These are phyloP conservation scores for Phaeomoniella chlamydospora DNA, from an alignment of 2,329 filamentous ascomycete genomes.

Conservation along the genomic window DNA sequence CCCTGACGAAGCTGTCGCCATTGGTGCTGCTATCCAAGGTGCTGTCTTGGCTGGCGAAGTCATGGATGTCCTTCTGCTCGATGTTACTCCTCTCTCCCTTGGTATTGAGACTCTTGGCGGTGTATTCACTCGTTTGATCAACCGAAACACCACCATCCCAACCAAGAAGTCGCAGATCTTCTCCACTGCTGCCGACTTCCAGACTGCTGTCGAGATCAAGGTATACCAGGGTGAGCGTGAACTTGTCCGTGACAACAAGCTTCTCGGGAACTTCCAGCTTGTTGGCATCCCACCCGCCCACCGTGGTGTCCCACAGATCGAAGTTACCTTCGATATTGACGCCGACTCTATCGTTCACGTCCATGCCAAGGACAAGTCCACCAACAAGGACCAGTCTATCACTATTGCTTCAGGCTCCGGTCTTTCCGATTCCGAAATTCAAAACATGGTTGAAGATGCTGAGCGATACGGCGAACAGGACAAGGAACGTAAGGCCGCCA, in stretches of 20 bases:
- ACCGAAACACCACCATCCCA: conserved; percentile 97
- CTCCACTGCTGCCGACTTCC: conserved; percentile 95
- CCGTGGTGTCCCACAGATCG: conserved; percentile 89
- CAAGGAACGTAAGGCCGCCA: conserved; percentile 91
- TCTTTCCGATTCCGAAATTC: conserved; percentile 86
- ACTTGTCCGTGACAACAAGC: conserved; percentile 96
- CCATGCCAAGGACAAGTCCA: conserved; percentile 97
- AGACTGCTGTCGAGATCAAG: conserved; percentile 98
- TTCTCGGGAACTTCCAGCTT: conserved; percentile 98
- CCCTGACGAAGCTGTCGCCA: conserved; percentile 94
- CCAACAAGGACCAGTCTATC: conserved; percentile 98
- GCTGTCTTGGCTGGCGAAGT: conserved; percentile 93
- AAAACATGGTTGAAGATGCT: conserved; percentile 94
- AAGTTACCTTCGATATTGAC: conserved; percentile 98
- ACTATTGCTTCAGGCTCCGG: conserved; percentile 96
- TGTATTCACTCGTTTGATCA: conserved; percentile 96
- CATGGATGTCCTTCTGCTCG: conserved; percentile 86
- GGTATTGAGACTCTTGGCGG: conserved; percentile 97
- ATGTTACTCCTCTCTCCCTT: conserved; percentile 89
- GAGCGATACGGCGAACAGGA: conserved; percentile 91
- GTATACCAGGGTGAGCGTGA: conserved; percentile 99
- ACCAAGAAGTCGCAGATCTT: conserved; percentile 99
- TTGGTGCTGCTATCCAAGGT: conserved; percentile 94
- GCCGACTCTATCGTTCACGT: conserved; percentile 97
- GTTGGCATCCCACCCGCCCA: conserved; percentile 92